Base-by-base conservation (phyloP, 148 eudicot species). In the Cornus controversa region DNA sequence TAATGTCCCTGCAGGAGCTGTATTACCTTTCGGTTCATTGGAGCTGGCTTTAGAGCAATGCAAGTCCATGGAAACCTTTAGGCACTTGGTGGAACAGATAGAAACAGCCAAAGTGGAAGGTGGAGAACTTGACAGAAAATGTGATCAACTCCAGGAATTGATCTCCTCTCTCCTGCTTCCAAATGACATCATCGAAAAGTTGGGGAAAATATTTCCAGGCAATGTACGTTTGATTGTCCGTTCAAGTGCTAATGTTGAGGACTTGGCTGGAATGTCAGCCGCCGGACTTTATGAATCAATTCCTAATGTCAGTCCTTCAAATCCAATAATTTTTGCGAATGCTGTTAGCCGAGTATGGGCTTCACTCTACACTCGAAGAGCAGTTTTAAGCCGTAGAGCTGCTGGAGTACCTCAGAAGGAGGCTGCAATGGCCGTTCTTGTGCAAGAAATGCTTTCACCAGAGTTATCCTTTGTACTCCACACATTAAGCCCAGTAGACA, bases 231-330 rank as follows among this genome's bases (percentile, higher is more conserved):
- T 95, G 74, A 93, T 93, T 66, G 99, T 95, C 58, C 96, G 99
- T 47, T 95, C 99, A 8, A 95, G 99, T 74, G 99, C 97, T 20
- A 95, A 95, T 78, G 98, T 95, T 0, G 99, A 95, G 85, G 99
- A 95, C 80, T 87, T 95, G 70, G 96, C 96, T 23, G 97, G 96
- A 74, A 93, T 93, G 97, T 95, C 99, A 20, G 99, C 99, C 36
- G 99, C 99, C 26, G 99, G 99, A 24, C 92, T 95, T 4, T 95
- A 95, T 25, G 99, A 95, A 13, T 95, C 99, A 2, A 89, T 95
- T 37, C 97, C 99, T 20, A 95, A 95, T 29, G 97, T 95, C 50
- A 91, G 91, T 86, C 96, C 86, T 5, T 91, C 97, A 47, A 84
- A 88, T 77, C 97, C 96, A 5, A 47, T 75, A n/a, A 70, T 81